A percentile compares a stretch with the other conserved stretches of the same genome.
Conservation (phyloP, 169 alveolate species). For the Cryptosporidium sp. region DNA sequence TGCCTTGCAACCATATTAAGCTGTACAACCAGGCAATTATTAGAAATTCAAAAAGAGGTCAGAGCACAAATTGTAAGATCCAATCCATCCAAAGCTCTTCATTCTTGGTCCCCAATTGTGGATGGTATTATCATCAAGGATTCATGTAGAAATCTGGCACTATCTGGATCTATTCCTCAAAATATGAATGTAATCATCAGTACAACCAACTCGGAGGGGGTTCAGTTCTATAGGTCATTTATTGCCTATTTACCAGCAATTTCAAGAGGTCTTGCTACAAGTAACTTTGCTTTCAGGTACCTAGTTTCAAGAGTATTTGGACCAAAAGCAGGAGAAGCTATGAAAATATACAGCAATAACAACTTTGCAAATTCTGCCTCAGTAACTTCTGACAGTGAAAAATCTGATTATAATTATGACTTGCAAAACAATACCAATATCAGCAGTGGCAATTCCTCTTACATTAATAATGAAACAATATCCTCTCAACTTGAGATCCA, state of each 20-base stretch:
- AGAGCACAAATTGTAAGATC: constrained; percentile 45
- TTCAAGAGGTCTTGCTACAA: constrained; percentile 58
- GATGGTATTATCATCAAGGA: constrained; percentile 62
- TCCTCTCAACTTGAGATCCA: neutral
- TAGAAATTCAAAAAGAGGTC: constrained; percentile 62
- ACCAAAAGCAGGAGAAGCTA: constrained; percentile 69
- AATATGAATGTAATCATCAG: constrained; percentile 45
- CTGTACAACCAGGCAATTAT: constrained; percentile 57
- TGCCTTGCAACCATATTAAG: constrained; percentile 65
- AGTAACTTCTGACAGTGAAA: neutral
- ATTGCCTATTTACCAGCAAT: constrained; percentile 58
- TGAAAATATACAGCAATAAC: constrained; percentile 36
- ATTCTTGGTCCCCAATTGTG: constrained; percentile 71
- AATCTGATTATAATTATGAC: neutral
- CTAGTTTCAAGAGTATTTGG: constrained; percentile 66
- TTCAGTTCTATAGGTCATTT: constrained; percentile 68
- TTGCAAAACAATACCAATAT: neutral
- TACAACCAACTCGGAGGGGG: constrained; percentile 63
- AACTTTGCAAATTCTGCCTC: constrained; percentile 9
- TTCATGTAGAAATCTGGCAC: constrained; percentile 50
- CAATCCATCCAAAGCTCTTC: constrained; percentile 55
- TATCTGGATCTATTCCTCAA: constrained; percentile 46
- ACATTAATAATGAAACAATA: neutral
- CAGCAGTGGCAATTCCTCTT: neutral
- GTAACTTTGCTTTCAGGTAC: constrained; percentile 52